Evolutionary conservation across 805 yeast species (phyloP), one percentile per base, ranked within the genome.

Genomic region (Wickerhamiella slavikovae): DNA sequence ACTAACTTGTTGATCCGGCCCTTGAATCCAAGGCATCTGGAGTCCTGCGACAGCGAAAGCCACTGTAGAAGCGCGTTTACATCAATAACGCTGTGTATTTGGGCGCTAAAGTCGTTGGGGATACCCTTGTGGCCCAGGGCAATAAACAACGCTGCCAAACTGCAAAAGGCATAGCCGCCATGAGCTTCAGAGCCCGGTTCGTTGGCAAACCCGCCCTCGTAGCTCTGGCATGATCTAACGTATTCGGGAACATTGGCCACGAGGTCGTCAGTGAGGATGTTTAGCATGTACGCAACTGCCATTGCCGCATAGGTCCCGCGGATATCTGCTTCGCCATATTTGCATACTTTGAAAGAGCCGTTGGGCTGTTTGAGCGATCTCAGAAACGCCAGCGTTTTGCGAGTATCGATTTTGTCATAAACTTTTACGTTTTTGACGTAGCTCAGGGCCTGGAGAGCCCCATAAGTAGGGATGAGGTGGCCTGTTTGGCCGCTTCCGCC

Each of bases 151-250:
- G 68, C 64, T 26, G 74, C 91, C 25, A 77, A 56, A 0, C 85
- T 92, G 55, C 99, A 89, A 49, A 68, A 89, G 0, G 96, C 69
- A 48, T 89, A 91, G 1, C 98, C 99, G 2, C 95, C 98, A 47
- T 89, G 99, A 0, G 96, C 95, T 50, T 89, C 99, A 35, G 68
- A 74, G 4, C 63, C 59, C 0, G 92, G 89, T 14, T 60, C 58
- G 1, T 92, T 93, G 1, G 83, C 80, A 52, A 85, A 77, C 0
- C 98, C 98, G 15, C 99, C 98, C 53, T 91, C 98, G 46, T 64
- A 83, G 0, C 85, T 77, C 50, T 89, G 98, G 41, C 94, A 80
- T 9, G 47, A 38, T 0, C 52, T 41, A 10, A 89, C 39, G 71
- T 82, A 85, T 10, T 62, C 64, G 2, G 57, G 55, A 0, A 69